Evolutionary conservation across 352 stramenopile species (phyloP), one percentile per base, ranked within the genome.

Genomic region (Elongisporangium undulatum): DNA sequence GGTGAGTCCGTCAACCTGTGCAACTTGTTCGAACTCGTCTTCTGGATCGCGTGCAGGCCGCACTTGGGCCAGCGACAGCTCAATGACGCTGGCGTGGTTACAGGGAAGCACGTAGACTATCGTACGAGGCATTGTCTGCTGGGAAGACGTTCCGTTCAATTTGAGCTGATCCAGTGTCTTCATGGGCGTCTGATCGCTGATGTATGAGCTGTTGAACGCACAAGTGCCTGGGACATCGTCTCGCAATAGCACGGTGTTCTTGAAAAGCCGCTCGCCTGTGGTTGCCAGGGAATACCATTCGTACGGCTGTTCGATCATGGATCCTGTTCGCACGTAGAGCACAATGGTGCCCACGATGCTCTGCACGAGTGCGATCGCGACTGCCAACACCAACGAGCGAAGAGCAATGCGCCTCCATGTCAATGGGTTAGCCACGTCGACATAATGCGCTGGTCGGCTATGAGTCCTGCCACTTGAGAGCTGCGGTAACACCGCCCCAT

Each of bases 41-140:
- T 48, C 61, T 50, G 62, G 66, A 21, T 72, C 66, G 16, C 66
- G 41, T 39, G 71, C 60, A 13, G 61, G 62, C 38, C 65, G 55
- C 29, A 79, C 58, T 68, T 82, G 68, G 51, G 64, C 64, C 51
- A 41, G 29, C 6, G 64, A 53, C 39, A 82, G 49, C 39, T 75
- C 66, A 3, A 82, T 52, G n/a, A 82, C 63, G 24, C 66, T 64
- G 17, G 73, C 59, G 17, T 71, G 67, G 57, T 71, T 66, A 57
- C 77, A 85, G 9, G 77, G 77, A 17, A 85, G 71, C 26, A 87
- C 73, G 22, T 84, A 72, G 51, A 87, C 75, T 23, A 81, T 49
- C 1, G 59, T 86, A 0, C 29, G 24, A 16, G 48, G 17, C 5
- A 10, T 16, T 2, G 7, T 15, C 0, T 52, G 26, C 12, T 12